Percentiles rank a stretch among this genome's conserved stretches.
phyloP scores from a whole-genome alignment of 1,139 yeast genomes.

The Protomyces gravidus region DNA sequence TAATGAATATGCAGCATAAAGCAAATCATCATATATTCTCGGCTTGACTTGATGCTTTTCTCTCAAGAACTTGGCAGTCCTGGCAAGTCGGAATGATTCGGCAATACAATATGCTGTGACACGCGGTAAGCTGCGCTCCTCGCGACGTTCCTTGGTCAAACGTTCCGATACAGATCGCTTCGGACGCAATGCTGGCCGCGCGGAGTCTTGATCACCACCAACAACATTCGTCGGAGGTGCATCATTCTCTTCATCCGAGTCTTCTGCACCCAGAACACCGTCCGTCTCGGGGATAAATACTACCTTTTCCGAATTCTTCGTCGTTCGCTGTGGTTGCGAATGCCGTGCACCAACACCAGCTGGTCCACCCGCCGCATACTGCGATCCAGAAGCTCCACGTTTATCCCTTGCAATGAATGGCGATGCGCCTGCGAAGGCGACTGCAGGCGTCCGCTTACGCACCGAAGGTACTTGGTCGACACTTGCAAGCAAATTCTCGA shows the following conservation, averaged over 20 bases:
- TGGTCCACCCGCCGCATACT: conserved; percentile 13
- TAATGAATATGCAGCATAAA: conserved; percentile 81
- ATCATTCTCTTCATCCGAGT: conserved; percentile 26
- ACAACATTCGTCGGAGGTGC: conserved; percentile 18
- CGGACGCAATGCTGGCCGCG: background rate
- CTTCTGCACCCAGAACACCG: conserved; percentile 23
- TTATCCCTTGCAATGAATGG: conserved; percentile 4
- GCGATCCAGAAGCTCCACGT: conserved; percentile 1
- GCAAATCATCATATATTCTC: conserved; percentile 78
- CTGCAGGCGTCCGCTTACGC: conserved; percentile 25
- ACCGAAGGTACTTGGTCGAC: conserved; percentile 27
- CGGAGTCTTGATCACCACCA: background rate
- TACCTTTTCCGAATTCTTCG: conserved; percentile 34
- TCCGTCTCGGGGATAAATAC: conserved; percentile 33
- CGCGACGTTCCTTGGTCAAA: conserved; percentile 26
- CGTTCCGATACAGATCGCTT: conserved; percentile 24
- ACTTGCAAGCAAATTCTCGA: conserved; percentile 22
- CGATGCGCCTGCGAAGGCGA: conserved; percentile 25
- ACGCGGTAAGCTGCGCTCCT: conserved; percentile 47
- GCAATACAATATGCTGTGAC: conserved; percentile 88
- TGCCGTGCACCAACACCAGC: conserved; percentile 16
- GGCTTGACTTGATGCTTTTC: conserved; percentile 78
- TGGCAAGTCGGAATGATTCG: conserved; percentile 66
- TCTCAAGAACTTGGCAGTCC: conserved; percentile 60
- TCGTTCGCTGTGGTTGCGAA: conserved; percentile 31